Evolutionary conservation across 495 filamentous ascomycete species (phyloP).

Genomic region (Neurospora cerealis): DNA sequence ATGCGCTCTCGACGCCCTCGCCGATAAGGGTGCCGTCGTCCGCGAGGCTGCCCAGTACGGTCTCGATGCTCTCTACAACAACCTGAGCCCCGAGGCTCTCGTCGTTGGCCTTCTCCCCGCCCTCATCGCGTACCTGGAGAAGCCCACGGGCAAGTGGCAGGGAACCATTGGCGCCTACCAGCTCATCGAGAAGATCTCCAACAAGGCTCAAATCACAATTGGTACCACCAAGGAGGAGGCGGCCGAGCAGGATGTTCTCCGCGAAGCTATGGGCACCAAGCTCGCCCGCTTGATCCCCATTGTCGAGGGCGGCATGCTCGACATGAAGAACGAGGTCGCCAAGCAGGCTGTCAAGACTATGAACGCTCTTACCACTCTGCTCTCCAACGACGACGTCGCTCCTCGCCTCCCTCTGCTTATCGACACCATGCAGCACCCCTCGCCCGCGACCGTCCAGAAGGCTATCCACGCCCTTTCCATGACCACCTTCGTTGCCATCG

Average conservation of each 20-base stretch:
- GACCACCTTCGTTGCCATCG: conserved; percentile 96
- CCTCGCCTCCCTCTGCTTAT: conserved; percentile 89
- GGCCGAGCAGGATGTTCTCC: conserved; percentile 72
- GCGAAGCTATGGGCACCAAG: conserved; percentile 85
- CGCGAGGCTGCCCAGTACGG: conserved; percentile 90
- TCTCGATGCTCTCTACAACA: conserved; percentile 74
- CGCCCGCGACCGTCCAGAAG: conserved; percentile 77
- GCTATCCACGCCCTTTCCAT: conserved; percentile 95
- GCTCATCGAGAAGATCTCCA: conserved; percentile 80
- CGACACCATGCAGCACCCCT: conserved; percentile 91
- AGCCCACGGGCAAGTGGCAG: conserved; percentile 87
- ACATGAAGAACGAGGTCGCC: conserved; percentile 81
- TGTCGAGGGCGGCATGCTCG: conserved; percentile 90
- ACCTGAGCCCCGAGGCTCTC: conserved; percentile 70
- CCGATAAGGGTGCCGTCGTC: conserved; percentile 84
- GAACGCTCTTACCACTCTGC: conserved; percentile 77
- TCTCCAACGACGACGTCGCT: conserved; percentile 94
- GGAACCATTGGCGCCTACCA: conserved; percentile 77
- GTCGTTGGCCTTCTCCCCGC: conserved; percentile 69
- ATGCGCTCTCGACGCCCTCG: conserved; percentile 70
- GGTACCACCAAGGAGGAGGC: conserved; percentile 71
- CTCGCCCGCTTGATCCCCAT: conserved; percentile 85
- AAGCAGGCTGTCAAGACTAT: conserved; percentile 88
- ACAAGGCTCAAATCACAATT: conserved; percentile 77
- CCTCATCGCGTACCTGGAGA: conserved; percentile 62